Evolutionary conservation across 2,329 filamentous ascomycete species (phyloP), one percentile per base, ranked within the genome.

Genomic region (Pseudogymnoascus sp.): DNA sequence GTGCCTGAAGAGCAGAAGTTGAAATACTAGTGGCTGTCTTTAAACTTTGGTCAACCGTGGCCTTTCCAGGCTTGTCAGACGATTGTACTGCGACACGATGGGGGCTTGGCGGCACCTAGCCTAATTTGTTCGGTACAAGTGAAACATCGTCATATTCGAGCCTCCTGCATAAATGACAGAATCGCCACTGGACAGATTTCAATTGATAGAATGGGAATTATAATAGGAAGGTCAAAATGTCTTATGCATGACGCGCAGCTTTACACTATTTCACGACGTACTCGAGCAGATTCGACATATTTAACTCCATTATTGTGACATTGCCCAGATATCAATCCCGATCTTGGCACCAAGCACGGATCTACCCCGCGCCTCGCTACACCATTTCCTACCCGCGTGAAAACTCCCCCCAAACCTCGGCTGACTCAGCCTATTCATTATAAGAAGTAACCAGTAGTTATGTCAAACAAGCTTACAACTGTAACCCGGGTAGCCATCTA

Each of bases 31-130:
- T 34, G 49, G 49, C 49, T 34, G 49, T 56, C 49, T 56, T 56
- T 56, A 56, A 60, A 60, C 59, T 60, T 60, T 60, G 59, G 59
- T 60, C 36, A 60, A 60, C 36, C 59, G 59, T 60, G 59, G 59
- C 59, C 59, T 60, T 60, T 60, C 34, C 34, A 60, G 59, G 59
- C 49, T 56, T 36, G 49, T 56, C 49, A 56, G 49, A 36, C 49
- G 5, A 56, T 36, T 56, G 49, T 34, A 34, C 49, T 56, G 28
- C 28, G 28, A 34, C 49, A 56, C 49, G 49, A 36, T 34, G 28
- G 49, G 46, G 25, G n/a, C 49, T 56, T 56, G 49, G 49, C 49
- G 12, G 49, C 28, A 56, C n/a, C 49, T 56, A 56, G 49, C 49
- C 49, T 56, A 34, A 56, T 56, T 56, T 56, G 49, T 34, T 56